Base-by-base conservation (phyloP, 257 asterid species). In the Handroanthus guayacan region DNA sequence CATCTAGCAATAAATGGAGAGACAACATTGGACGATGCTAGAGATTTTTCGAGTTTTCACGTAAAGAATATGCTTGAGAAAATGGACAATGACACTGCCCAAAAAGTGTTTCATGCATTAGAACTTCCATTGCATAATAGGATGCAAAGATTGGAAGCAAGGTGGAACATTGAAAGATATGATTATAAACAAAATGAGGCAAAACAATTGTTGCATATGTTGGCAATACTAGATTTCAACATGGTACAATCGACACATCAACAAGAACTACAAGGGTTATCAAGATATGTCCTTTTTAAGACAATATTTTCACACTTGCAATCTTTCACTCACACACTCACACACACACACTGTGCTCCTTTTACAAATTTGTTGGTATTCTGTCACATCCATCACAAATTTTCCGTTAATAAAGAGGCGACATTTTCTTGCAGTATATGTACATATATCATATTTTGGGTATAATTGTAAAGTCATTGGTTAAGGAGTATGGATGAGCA, bases 261-360 rank as follows among this genome's bases (percentile, higher is more conserved):
- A 69, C 67, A 6, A 11, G 85, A 80, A 31, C 83, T 83, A 16
- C 81, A 77, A 69, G 74, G 80, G 48, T 61, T 70, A 31, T 69
- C 81, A 14, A 77, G 84, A 84, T 41, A 41, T 41, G 45, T 5
- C 45, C 8, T 41, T 8, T 39, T 41, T 41, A 2, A 0, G 7
- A 41, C 4, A 4, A 41, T 2, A 41, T 41, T 0, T 3, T 41
- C 3, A 41, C 7, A 0, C 5, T 1, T 5, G 0, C 45, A 41
- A 41, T 25, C 31, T 25, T 25, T 25, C 31, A 25, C 1, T 0
- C 31, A 25, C 31, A 25, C 31, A 25, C 31, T 0, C 31, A 1
- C 31, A 1, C 31, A 1, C 31, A 1, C 31, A 41, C 8, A 41
- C 31, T 25, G 0, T 25, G 1, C 31, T 25, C 31, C 1, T 25